Evolutionary conservation across 1,284 basidiomycete species (phyloP).

Genomic region (Malassezia furfur): DNA sequence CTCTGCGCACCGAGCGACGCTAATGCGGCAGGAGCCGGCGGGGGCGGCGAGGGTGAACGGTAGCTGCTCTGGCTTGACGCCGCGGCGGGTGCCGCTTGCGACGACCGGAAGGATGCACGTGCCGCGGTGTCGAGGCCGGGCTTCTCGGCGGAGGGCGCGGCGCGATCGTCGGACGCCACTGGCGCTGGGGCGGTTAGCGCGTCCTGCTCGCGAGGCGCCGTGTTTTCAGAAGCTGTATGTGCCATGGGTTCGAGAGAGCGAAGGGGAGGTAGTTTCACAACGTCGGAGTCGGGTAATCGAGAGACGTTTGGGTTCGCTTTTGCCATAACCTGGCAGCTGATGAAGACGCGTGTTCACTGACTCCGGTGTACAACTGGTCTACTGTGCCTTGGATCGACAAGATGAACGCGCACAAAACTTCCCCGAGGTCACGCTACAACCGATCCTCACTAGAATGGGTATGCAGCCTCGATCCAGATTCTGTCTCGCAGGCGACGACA

Average conservation of each 20-base stretch:
- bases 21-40: slow-evolving; percentile 8
- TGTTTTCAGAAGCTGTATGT: not conserved
- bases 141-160: not conserved
- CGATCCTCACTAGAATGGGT: too few species aligned
- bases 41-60: not conserved
- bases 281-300: not conserved
- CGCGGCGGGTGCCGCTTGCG: not conserved
- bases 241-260: slow-evolving; percentile 1
- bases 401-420: too few species aligned
- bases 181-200: not conserved
- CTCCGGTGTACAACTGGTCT: too few species aligned
- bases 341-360: not conserved
- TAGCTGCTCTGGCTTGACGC: not conserved
- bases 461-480: not conserved
- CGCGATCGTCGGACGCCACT: not conserved
- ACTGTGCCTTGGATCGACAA: too few species aligned
- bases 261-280: not conserved
- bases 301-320: not conserved
- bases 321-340: not conserved
- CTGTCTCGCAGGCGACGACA: not conserved
- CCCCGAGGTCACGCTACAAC: too few species aligned
- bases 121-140: not conserved
- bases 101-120: not conserved
- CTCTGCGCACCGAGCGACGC: not conserved
- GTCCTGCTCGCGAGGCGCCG: not conserved